These are phyloP conservation scores for Apiospora rasikravindrae DNA, from an alignment of 2,329 filamentous ascomycete genomes.

Conservation along the genomic window DNA sequence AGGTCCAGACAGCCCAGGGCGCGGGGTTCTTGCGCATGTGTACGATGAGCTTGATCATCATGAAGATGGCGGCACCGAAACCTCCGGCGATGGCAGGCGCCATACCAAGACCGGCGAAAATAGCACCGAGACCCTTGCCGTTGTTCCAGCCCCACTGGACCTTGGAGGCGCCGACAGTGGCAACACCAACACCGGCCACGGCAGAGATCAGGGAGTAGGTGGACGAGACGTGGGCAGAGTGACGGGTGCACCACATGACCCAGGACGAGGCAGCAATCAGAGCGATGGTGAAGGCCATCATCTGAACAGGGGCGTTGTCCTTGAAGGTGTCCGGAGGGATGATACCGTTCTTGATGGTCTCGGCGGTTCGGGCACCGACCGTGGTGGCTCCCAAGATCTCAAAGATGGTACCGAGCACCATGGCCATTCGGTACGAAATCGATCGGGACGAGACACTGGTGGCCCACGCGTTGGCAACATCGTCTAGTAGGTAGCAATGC, in stretches of 20 bases:
- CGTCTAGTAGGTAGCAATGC: constrained; percentile 54
- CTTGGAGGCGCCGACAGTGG: constrained; percentile 63
- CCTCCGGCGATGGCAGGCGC: constrained; percentile 69
- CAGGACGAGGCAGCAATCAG: constrained; percentile 69
- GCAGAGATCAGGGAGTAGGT: constrained; percentile 75
- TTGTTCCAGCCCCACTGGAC: constrained; percentile 74
- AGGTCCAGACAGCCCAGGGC: constrained; percentile 73
- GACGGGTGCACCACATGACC: constrained; percentile 81
- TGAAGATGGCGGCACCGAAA: constrained; percentile 73
- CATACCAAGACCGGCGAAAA: constrained; percentile 74
- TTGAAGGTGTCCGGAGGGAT: constrained; percentile 65
- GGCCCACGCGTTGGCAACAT: constrained; percentile 85
- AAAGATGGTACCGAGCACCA: constrained; percentile 69
- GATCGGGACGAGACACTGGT: constrained; percentile 83
- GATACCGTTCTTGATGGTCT: constrained; percentile 82
- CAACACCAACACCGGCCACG: constrained; percentile 72
- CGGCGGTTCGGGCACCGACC: constrained; percentile 72
- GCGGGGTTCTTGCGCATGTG: constrained; percentile 74
- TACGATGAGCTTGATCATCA: constrained; percentile 73
- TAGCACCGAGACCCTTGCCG: constrained; percentile 72
- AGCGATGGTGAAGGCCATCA: constrained; percentile 70
- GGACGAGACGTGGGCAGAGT: constrained; percentile 76
- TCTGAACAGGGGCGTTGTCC: constrained; percentile 67
- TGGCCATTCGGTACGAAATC: constrained; percentile 71
- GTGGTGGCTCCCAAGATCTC: constrained; percentile 71